A percentile compares a stretch with the other conserved stretches of the same genome.
Conservation (phyloP, 306 rosid genomes). For the Senna tora region DNA sequence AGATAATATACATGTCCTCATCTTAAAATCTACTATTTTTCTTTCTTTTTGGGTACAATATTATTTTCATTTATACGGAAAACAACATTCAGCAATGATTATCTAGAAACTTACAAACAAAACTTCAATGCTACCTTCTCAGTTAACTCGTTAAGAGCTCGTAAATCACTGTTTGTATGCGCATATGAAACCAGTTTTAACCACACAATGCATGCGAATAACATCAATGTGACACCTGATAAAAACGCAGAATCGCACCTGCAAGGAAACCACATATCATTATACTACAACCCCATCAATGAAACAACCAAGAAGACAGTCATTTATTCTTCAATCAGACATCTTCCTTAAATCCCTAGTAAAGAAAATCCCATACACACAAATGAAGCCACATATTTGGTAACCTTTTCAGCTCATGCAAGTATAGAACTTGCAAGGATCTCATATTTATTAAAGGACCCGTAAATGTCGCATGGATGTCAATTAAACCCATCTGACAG, state of each 20-base stretch:
- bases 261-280: conserved; percentile 41
- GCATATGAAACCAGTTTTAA: conserved; percentile 87
- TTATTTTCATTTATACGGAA: not conserved
- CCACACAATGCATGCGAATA: conserved; percentile 84
- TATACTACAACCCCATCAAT: conserved; percentile 25
- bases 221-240: conserved; percentile 83
- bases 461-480: conserved; percentile 21
- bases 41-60: not conserved
- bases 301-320: conserved; percentile 27
- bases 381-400: conserved; percentile 4
- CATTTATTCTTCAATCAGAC: conserved; percentile 17
- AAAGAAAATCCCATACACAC: conserved; percentile 16
- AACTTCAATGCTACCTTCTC: conserved; percentile 65
- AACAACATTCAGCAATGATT: conserved; percentile 16
- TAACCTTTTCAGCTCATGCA: conserved; percentile 23
- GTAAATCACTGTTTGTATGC: conserved; percentile 81
- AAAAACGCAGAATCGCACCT: conserved; percentile 87
- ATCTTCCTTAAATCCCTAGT: conserved; percentile 13
- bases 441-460: not conserved
- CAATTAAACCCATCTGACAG: conserved; percentile 21
- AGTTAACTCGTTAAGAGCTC: conserved; percentile 54
- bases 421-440: conserved; percentile 18
- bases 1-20: conserved; percentile 15
- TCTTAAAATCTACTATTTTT: conserved; percentile 3
- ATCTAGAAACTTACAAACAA: conserved; percentile 32